Percentiles rank a stretch among this genome's conserved stretches.
phyloP scores from a whole-genome alignment of 257 asterid species.

The Penstemon davidsonii region DNA sequence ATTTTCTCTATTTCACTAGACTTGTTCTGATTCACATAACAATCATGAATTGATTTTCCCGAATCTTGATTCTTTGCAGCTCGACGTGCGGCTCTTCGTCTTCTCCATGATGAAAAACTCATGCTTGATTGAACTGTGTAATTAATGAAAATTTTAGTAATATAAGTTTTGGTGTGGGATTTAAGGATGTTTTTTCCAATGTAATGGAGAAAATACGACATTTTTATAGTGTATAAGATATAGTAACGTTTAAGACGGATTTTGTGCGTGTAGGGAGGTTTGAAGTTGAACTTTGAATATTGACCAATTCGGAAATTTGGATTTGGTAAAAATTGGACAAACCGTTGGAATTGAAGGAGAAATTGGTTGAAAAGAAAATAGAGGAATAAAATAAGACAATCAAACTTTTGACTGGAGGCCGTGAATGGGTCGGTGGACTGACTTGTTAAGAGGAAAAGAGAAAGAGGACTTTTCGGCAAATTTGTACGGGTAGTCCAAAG shows the following conservation, averaged over 20 bases:
- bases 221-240: slow-evolving; percentile 9
- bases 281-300: slow-evolving; percentile 35
- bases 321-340: slow-evolving; percentile 16
- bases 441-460: not conserved
- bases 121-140: not conserved
- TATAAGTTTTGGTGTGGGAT: not conserved
- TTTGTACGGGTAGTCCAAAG: too few species aligned
- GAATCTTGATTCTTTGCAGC: slow-evolving; percentile 25
- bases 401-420: slow-evolving; percentile 29
- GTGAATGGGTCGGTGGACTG: slow-evolving; percentile 30
- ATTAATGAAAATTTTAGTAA: not conserved
- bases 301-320: slow-evolving; percentile 37
- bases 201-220: not conserved
- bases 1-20: slow-evolving; percentile 41
- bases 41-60: slow-evolving; percentile 49
- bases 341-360: not conserved
- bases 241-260: slow-evolving; percentile 9
- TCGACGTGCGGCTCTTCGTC: slow-evolving; percentile 29
- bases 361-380: slow-evolving; percentile 14
- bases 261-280: not conserved
- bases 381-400: not conserved
- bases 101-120: slow-evolving; percentile 39
- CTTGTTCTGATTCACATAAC: slow-evolving; percentile 50
- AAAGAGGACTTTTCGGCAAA: not conserved
- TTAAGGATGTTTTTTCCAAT: not conserved